Evolutionary conservation across 192 early-diverging fungal species (phyloP).

Genomic region (Coemansia erecta): DNA sequence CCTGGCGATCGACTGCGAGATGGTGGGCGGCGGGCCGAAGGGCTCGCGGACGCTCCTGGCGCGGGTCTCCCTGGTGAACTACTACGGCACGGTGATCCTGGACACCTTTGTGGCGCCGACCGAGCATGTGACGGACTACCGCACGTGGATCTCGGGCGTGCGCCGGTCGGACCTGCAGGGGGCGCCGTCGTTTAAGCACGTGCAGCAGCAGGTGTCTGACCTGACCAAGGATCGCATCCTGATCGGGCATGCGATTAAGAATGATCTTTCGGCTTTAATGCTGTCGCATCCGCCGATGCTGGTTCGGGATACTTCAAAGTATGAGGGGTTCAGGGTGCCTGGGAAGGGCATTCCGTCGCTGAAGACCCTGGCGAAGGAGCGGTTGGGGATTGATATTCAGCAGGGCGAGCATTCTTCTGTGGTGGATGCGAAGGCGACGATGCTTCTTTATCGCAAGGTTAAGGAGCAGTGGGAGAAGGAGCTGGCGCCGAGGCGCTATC

Average conservation of each 20-base stretch:
- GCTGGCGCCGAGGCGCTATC: conserved; percentile 41
- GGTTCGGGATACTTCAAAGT: conserved; percentile 82
- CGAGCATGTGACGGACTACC: conserved; percentile 88
- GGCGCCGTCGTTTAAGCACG: conserved; percentile 72
- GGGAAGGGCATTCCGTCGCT: conserved; percentile 55
- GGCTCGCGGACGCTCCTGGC: conserved; percentile 85
- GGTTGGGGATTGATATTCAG: conserved; percentile 73
- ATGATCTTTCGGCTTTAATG: conserved; percentile 84
- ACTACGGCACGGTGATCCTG: conserved; percentile 77
- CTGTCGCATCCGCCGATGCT: conserved; percentile 75
- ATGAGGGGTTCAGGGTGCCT: conserved; percentile 69
- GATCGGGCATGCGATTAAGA: conserved; percentile 86
- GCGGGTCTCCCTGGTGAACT: conserved; percentile 92
- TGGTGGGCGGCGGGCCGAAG: conserved; percentile 92
- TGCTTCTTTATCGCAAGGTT: conserved; percentile 83
- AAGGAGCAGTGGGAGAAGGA: conserved; percentile 78
- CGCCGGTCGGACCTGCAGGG: conserved; percentile 65
- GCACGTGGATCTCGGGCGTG: conserved; percentile 91
- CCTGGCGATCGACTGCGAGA: conserved; percentile 97
- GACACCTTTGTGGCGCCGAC: conserved; percentile 83
- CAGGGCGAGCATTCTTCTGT: conserved; percentile 84
- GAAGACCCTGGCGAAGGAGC: no score
- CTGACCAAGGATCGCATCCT: conserved; percentile 83
- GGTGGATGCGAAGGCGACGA: conserved; percentile 85
- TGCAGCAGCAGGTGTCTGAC: conserved; percentile 76